A percentile compares a stretch with the other conserved stretches of the same genome.
Conservation (phyloP, 1,284 basidiomycete genomes). For the Trametes versicolor region DNA sequence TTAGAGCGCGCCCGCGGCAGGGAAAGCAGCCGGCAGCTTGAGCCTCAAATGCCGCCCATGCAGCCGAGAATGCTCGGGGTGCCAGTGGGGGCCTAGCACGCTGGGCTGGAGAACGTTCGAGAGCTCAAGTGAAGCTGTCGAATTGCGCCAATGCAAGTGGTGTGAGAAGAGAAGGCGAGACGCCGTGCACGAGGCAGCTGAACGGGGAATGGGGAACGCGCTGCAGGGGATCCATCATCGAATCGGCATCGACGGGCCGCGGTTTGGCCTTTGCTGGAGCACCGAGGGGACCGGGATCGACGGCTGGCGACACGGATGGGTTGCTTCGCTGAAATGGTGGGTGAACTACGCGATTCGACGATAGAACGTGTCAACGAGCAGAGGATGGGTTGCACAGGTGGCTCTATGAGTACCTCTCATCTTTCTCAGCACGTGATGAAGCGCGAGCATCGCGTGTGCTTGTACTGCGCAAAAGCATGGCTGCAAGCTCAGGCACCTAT, state of each 20-base stretch:
- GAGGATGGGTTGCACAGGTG: too few species aligned
- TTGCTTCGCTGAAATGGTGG: too few species aligned
- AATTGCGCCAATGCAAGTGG: conserved; percentile 13
- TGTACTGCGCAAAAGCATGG: too few species aligned
- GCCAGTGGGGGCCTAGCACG: conserved; percentile 5
- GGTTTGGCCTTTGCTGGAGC: too few species aligned
- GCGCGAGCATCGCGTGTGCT: too few species aligned
- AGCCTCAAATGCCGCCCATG: not conserved
- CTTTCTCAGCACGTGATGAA: too few species aligned
- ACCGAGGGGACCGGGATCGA: too few species aligned
- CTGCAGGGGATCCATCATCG: not conserved
- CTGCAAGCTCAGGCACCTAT: too few species aligned
- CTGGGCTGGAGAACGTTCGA: conserved; percentile 19
- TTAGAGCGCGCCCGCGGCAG: not conserved
- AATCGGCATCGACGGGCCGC: not conserved
- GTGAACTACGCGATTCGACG: too few species aligned
- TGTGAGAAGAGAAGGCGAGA: conserved; percentile 18
- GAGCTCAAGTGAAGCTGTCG: not conserved
- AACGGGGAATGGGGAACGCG: not conserved
- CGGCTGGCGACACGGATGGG: too few species aligned
- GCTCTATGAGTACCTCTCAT: too few species aligned
- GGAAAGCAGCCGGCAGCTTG: not conserved
- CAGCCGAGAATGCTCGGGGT: conserved; percentile 8
- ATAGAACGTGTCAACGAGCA: too few species aligned
- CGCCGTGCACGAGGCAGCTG: conserved; percentile 10